Evolutionary conservation across 768 basidiomycete genomes (phyloP).

Genomic region (Rhodotorula sphaerocarpa): DNA sequence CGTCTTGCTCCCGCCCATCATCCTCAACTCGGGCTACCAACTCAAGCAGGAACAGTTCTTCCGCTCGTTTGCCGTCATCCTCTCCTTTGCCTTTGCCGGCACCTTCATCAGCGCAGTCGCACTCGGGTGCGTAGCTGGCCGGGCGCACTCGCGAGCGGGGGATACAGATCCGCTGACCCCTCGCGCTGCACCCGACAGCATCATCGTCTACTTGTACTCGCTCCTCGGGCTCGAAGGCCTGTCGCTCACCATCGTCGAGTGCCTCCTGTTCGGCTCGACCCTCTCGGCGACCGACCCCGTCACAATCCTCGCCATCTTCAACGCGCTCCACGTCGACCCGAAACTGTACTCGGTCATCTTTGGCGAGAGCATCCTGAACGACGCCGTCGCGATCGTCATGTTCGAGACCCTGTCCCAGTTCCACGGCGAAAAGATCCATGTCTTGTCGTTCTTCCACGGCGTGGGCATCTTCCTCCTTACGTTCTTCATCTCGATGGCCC

Average conservation of each 20-base stretch:
- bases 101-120: slow-evolving; percentile 95
- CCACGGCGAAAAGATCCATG: slow-evolving; percentile 73
- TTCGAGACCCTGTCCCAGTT: slow-evolving; percentile 93
- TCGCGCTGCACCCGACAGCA: slow-evolving; percentile 46
- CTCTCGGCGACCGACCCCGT: slow-evolving; percentile 96
- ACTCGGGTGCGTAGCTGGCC: slow-evolving; percentile 63
- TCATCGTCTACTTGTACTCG: slow-evolving; percentile 89
- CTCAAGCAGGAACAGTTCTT: slow-evolving; percentile 98
- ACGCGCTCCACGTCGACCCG: slow-evolving; percentile 96
- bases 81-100: slow-evolving; percentile 75
- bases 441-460: slow-evolving; percentile 85
- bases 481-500: slow-evolving; percentile 86
- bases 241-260: slow-evolving; percentile 77
- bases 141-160: too few species aligned
- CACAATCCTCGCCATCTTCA: slow-evolving; percentile 95
- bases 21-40: slow-evolving; percentile 94
- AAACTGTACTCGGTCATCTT: slow-evolving; percentile 96
- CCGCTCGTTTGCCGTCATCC: slow-evolving; percentile 90
- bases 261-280: slow-evolving; percentile 91
- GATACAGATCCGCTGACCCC: too few species aligned
- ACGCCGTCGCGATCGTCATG: slow-evolving; percentile 99
- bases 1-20: slow-evolving; percentile 93
- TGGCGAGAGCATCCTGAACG: slow-evolving; percentile 91
- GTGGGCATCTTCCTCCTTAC: slow-evolving; percentile 95
- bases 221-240: slow-evolving; percentile 84